Conservation (phyloP, 441 rosid genomes). For the Euphorbia schlechtendalii region DNA sequence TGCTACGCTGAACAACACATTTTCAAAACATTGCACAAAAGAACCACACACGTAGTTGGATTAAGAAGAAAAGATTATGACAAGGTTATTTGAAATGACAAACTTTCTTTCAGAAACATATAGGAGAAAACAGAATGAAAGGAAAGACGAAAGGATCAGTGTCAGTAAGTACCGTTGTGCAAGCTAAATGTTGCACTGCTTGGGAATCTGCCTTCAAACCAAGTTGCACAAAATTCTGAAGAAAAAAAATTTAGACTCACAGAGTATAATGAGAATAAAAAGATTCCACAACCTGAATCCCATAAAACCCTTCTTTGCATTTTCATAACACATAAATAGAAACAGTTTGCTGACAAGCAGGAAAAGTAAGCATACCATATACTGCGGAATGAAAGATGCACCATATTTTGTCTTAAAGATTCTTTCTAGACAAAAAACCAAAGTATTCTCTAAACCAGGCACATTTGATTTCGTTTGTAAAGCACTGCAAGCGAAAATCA, state of each 20-base stretch:
- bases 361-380: conserved; percentile 43
- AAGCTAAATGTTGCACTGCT: conserved; percentile 50
- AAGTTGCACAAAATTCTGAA: conserved; percentile 59
- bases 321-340: neutral
- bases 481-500: conserved; percentile 34
- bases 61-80: neutral
- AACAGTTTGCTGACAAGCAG: no score
- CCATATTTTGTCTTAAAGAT: conserved; percentile 72
- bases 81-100: neutral
- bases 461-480: conserved; percentile 51
- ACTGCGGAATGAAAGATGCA: conserved; percentile 66
- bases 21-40: conserved; percentile 1
- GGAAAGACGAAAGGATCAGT: neutral
- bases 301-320: neutral
- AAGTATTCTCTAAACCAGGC: conserved; percentile 44
- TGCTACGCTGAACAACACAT: neutral
- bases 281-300: neutral
- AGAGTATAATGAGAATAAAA: neutral
- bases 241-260: conserved; percentile 6
- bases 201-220: conserved; percentile 67
- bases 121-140: conserved; percentile 2
- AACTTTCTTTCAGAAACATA: neutral
- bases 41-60: neutral
- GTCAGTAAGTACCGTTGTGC: conserved; percentile 51
- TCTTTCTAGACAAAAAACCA: conserved; percentile 67